Base-by-base conservation (phyloP, 202 grass and related monocot genomes). In the Bolboschoenoplectus hybrid region DNA sequence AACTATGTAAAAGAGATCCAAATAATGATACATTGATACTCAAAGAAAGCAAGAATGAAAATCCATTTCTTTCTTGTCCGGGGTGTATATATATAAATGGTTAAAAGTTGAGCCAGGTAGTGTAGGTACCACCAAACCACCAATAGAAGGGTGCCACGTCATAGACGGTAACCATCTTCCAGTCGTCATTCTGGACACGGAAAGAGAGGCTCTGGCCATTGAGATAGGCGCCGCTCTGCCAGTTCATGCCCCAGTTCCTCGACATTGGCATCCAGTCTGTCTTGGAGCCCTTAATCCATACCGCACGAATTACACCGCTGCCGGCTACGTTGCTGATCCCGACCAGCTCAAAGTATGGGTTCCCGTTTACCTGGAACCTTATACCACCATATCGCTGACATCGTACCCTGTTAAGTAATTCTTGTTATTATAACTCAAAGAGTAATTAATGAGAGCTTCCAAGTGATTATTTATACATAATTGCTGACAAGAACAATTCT, bases 201-300 rank as follows among this genome's bases (percentile, higher is more conserved):
- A 97, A 97, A 3, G 92, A 94, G n/a, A 97, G 89, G 79, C 86
- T 71, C 78, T 92, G 86, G 0, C 90, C 86, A 14, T 89, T 82
- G 41, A 94, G 89, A 36, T 63, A 87, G 0, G 86, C 85, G 20
- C 85, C 91, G 77, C 85, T 88, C 86, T 94, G 90, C 90, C 94
- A 94, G 84, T 88, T 92, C 10, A 72, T 89, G 63, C 90, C 94
- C 94, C 94, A 94, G 84, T 92, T 92, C 16, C 87, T 87, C 16
- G 53, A 86, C 94, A 97, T 94, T 6, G 73, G 14, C 87, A 89
- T 87, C 92, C 92, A 97, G 0, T 7, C 13, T 0, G 89, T 89
- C 3, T 35, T 13, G 0, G 87, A 66, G 0, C 94, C 94, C 47
- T 84, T 91, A 38, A 97, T 52, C 86, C 85, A 91, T 34, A 86